phyloP scores from a whole-genome alignment of 2,329 filamentous ascomycete species.

The Sphaerostilbella broomeana region DNA sequence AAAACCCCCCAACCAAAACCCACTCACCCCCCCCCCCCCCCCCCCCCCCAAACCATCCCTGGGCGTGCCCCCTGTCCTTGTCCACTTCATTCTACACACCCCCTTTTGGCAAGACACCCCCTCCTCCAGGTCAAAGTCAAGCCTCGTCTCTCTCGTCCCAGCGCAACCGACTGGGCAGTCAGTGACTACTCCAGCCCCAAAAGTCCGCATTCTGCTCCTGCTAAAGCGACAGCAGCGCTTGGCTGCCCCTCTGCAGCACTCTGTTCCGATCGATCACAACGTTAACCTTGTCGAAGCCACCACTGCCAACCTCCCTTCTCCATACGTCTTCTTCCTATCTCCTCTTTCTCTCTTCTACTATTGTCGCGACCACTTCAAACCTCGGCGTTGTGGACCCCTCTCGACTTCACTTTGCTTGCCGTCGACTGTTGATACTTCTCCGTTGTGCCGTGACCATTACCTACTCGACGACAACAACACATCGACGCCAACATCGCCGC shows the following conservation, averaged over 20 bases:
- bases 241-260: conserved; percentile 9
- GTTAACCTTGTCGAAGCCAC: background rate
- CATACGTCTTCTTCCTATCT: background rate
- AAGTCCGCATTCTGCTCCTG: conserved; percentile 10
- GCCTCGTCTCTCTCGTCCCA: conserved; percentile 4
- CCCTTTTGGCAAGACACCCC: conserved; percentile 1
- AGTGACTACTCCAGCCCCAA: conserved; percentile 6
- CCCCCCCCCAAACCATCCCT: background rate
- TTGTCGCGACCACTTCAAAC: background rate
- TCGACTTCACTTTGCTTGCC: background rate
- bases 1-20: no score
- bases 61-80: conserved; percentile 6
- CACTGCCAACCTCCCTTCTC: background rate
- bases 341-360: background rate
- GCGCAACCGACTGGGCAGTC: conserved; percentile 6
- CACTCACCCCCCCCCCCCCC: background rate
- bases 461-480: no score
- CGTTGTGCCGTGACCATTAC: no score
- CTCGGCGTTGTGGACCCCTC: background rate
- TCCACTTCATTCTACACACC: conserved; percentile 4
- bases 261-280: conserved; percentile 8
- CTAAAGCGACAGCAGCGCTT: background rate
- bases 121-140: conserved; percentile 2
- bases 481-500: no score
- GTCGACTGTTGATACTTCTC: background rate